These are phyloP conservation scores for Cutaneotrichosporon sp. DNA, from an alignment of 1,284 basidiomycete genomes.

Conservation along the genomic window DNA sequence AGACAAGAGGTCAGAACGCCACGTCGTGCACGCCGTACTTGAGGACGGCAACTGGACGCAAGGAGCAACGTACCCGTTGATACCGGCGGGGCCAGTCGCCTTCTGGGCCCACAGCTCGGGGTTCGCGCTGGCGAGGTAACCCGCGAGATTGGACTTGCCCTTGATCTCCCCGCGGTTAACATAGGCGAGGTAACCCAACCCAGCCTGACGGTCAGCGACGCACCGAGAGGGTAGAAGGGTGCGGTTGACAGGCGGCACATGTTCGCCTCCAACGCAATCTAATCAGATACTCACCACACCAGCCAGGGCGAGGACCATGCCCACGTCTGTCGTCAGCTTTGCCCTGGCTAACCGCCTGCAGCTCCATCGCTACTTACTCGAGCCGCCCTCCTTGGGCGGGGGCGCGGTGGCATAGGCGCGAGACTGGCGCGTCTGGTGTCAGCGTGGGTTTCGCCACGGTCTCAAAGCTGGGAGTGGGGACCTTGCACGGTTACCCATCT, in stretches of 20 bases:
- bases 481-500: no score
- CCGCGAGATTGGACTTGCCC: neutral
- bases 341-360: no score
- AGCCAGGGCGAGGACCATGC: conserved; percentile 30
- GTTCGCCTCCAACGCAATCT: neutral
- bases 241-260: neutral
- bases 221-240: neutral
- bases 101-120: conserved; percentile 1
- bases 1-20: no score
- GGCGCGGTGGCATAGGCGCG: conserved; percentile 12
- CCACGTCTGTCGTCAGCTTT: conserved; percentile 29
- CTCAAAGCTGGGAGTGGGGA: no score
- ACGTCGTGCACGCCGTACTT: no score
- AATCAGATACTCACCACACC: conserved; percentile 28
- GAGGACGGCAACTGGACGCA: neutral
- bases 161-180: conserved; percentile 22
- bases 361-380: no score
- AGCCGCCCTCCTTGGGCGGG: conserved; percentile 1
- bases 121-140: neutral
- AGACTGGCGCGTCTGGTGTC: conserved; percentile 2
- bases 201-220: conserved; percentile 14
- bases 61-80: conserved; percentile 31
- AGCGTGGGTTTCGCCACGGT: no score
- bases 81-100: conserved; percentile 12
- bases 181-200: conserved; percentile 41